These are phyloP conservation scores for Melampsora larici-populina DNA, from an alignment of 1,284 basidiomycete species.

Conservation along the genomic window DNA sequence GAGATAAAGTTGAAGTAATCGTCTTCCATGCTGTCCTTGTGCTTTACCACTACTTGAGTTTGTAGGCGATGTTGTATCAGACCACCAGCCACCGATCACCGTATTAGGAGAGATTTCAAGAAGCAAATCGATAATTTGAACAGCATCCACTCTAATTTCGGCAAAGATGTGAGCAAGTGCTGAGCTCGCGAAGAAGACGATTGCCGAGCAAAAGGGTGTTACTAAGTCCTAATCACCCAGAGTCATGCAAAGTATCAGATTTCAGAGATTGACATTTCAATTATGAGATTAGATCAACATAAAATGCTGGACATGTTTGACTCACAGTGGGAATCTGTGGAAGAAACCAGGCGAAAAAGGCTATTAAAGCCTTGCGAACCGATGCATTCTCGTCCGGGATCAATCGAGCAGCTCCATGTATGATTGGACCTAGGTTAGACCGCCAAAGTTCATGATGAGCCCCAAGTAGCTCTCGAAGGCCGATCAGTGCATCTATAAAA, in stretches of 20 bases:
- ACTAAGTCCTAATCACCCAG: constrained; percentile 61
- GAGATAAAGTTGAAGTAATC: constrained; percentile 71
- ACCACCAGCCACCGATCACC: constrained; percentile 68
- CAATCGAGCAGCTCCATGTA: constrained; percentile 67
- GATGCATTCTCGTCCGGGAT: constrained; percentile 62
- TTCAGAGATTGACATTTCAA: constrained; percentile 39
- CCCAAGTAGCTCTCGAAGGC: constrained; percentile 74
- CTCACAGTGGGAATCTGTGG: constrained; percentile 5
- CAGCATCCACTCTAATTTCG: constrained; percentile 83
- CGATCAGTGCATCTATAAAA: constrained; percentile 69
- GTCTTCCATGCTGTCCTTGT: constrained; percentile 56
- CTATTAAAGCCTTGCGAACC: constrained; percentile 18
- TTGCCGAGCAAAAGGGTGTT: constrained; percentile 66
- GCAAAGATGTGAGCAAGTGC: constrained; percentile 93
- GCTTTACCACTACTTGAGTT: neutral
- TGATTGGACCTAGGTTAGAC: constrained; percentile 63
- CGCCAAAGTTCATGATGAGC: constrained; percentile 63
- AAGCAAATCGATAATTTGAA: constrained; percentile 74
- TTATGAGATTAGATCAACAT: too few species aligned
- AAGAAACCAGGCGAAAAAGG: constrained; percentile 39
- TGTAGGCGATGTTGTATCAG: constrained; percentile 5
- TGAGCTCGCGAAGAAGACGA: constrained; percentile 81
- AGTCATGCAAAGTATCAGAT: neutral
- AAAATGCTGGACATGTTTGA: too few species aligned
- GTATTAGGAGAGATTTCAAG: constrained; percentile 68